Base-by-base conservation (phyloP, 2,329 filamentous ascomycete species). In the Fusarium scirpi region DNA sequence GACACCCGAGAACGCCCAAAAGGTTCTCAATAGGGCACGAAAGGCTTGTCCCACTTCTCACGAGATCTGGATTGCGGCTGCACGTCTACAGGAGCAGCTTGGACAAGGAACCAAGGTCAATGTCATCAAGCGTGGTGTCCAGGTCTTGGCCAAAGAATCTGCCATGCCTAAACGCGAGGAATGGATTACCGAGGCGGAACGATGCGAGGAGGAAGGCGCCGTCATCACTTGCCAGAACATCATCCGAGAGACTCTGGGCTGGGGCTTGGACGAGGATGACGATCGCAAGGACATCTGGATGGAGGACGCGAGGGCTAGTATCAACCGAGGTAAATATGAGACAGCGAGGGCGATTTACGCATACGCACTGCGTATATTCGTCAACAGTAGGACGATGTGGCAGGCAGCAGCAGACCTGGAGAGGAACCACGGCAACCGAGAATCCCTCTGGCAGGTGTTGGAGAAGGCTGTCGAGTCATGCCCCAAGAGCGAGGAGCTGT, bases 151-250 rank as follows among this genome's bases (percentile, higher is more conserved):
- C 40, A 94, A 94, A 76, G 94, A 97, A 76, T 94, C 93, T 29
- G 95, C 96, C 13, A 99, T 99, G 97, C 89, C 96, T 41, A 97
- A 97, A 80, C 91, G 97, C 43, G 96, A 99, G 78, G 94, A 98
- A 73, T 99, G 96, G 96, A 97, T 99, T 56, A 86, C 89, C 8
- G 94, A 98, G 80, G 97, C 96, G 0, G 96, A 99, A 79, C 92
- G 92, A 69, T 98, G 95, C 77, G 96, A 99, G 80, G 91, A 93
- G 61, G 96, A 98, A 78, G 94, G 94, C 9, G 94, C 94, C 18
- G 85, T 92, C 13, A 84, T 94, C 44, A 98, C 96, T 1, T 97
- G 94, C 77, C 91, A 91, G 67, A 91, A 93, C 49, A 98, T 99
- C 71, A 91, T 99, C 71, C 90, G 92, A 48, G 94, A 98, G 77